Evolutionary conservation across 2,329 filamentous ascomycete species (phyloP), one percentile per base, ranked within the genome.

Genomic region (Didymella glomerata): DNA sequence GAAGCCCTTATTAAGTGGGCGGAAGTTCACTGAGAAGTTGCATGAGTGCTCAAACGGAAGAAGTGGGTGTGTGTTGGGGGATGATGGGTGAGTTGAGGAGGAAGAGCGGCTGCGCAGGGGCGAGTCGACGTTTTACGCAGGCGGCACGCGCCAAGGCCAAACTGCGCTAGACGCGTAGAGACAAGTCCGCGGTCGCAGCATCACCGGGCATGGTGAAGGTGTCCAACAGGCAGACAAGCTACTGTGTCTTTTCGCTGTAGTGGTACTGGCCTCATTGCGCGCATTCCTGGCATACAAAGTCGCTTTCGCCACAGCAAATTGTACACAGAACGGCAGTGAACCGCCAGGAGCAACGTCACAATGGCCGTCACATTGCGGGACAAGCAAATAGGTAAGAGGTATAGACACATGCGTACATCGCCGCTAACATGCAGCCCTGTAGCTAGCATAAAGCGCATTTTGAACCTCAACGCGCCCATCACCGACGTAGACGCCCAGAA

Each of bases 391-490:
- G 67, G 71, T 71, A 68, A 28, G 51, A 18, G 22, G 18, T 9
- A 16, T 47, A n/a, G 45, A 25, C 11, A 10, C 25, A 18, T 27
- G 18, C 22, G 38, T 13, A n/a, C 18, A 20, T 9, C 18, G 18
- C 24, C 38, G 57, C 66, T 70, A 38, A 66, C 65, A 54, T 4
- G 9, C 60, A 57, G 53, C 30, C 20, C 13, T 40, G 25, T 66
- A 96, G 93, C 90, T 48, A 94, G 94, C 18, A 92, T 99, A 72
- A 93, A 96, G 82, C 94, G 92, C 79, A 93, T 99, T 72, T 87
- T 99, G 67, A 98, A 97, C 77, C 83, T 99, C 67, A 99, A 99
- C 79, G 89, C 95, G 72, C 84, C 86, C 36, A 77, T 80, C 62
- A 77, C 84, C 60, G 69, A 78, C 52, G 70, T 84, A 58, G 84